Percentiles rank a stretch among this genome's conserved stretches.
Evolutionary conservation across 306 rosid genomes (phyloP).

Genomic region (Sophora flavescens): DNA sequence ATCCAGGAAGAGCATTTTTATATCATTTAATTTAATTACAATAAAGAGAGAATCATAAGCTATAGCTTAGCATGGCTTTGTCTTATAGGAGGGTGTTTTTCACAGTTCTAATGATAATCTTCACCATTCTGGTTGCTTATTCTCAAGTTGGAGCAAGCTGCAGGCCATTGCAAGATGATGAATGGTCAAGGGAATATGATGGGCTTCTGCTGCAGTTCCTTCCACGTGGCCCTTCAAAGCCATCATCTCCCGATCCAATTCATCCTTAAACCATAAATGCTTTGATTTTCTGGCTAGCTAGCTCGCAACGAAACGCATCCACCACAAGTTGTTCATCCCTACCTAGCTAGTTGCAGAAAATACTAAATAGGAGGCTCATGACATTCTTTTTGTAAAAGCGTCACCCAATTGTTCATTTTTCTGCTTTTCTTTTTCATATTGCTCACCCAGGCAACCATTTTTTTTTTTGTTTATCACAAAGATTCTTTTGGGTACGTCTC

Average conservation of each 20-base stretch:
- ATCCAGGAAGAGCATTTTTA: not conserved
- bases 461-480: not conserved
- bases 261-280: slow-evolving; percentile 10
- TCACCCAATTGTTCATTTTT: not conserved
- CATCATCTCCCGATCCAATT: slow-evolving; percentile 44
- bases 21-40: not conserved
- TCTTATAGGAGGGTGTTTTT: slow-evolving; percentile 41
- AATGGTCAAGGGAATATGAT: slow-evolving; percentile 49
- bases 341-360: not conserved
- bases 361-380: not conserved
- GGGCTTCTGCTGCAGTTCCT: slow-evolving; percentile 53
- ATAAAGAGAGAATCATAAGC: not conserved
- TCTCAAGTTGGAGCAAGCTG: slow-evolving; percentile 50
- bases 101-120: slow-evolving; percentile 39
- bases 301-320: not conserved
- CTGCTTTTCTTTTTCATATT: not conserved
- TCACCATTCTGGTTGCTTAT: slow-evolving; percentile 41
- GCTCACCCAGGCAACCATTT: not conserved
- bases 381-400: slow-evolving; percentile 7
- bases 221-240: slow-evolving; percentile 45
- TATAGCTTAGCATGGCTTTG: not conserved
- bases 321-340: not conserved
- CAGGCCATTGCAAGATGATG: slow-evolving; percentile 56
- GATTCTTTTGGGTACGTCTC: not conserved
- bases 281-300: slow-evolving; percentile 14